phyloP scores from a whole-genome alignment of 768 basidiomycete genomes.

The Agaricus sinodeliciosus region DNA sequence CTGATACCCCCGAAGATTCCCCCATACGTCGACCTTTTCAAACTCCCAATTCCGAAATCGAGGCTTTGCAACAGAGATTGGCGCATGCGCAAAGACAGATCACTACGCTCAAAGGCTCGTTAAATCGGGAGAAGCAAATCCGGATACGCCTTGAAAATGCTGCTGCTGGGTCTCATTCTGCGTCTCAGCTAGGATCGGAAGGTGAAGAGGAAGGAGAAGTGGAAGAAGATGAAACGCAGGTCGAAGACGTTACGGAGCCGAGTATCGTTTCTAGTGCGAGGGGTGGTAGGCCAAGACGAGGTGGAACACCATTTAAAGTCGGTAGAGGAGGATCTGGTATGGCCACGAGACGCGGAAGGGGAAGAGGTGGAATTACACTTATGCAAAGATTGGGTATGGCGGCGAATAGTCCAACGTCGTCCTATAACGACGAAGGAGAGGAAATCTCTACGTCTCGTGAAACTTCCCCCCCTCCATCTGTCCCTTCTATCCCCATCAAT shows the following conservation, averaged over 20 bases:
- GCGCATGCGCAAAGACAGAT: slow-evolving; percentile 87
- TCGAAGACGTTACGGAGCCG: slow-evolving; percentile 33
- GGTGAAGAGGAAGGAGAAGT: slow-evolving; percentile 43
- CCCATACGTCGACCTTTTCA: slow-evolving; percentile 40
- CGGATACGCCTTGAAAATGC: slow-evolving; percentile 37
- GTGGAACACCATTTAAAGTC: slow-evolving; percentile 52
- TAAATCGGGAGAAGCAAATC: slow-evolving; percentile 80
- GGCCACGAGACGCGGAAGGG: slow-evolving; percentile 38
- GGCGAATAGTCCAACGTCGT: slow-evolving; percentile 39
- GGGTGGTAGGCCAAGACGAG: slow-evolving; percentile 18
- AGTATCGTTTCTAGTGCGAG: slow-evolving; percentile 33
- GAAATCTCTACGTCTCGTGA: slow-evolving; percentile 17
- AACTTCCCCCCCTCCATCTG: slow-evolving; percentile 29
- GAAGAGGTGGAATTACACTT: slow-evolving; percentile 46
- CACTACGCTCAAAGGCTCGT: slow-evolving; percentile 68
- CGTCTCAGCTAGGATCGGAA: slow-evolving; percentile 22
- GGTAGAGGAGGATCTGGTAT: slow-evolving; percentile 26
- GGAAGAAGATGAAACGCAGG: slow-evolving; percentile 16
- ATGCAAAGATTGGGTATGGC: slow-evolving; percentile 59
- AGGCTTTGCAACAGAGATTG: slow-evolving; percentile 71
- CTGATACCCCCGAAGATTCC: slow-evolving; percentile 60
- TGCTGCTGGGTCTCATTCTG: not conserved
- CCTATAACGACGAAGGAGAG: slow-evolving; percentile 35
- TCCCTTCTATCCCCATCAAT: slow-evolving; percentile 33
- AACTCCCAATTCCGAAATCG: slow-evolving; percentile 75